Evolutionary conservation across 208 protist genomes (phyloP).

Genomic region (Crithidia sp.): DNA sequence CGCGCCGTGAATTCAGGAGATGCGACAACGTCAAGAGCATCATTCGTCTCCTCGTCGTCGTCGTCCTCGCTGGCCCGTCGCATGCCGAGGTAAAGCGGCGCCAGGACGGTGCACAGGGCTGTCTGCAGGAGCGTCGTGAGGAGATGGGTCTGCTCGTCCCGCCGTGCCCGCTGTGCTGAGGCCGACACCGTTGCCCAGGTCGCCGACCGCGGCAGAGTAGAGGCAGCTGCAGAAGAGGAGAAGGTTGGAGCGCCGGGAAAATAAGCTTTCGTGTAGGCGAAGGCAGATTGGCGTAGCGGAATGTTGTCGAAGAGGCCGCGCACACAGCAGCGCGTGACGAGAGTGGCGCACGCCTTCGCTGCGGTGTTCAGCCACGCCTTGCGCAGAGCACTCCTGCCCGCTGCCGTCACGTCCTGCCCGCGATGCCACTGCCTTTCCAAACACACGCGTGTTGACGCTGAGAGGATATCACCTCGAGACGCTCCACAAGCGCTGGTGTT

Average conservation of each 20-base stretch:
- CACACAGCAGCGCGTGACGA: constrained; percentile 36
- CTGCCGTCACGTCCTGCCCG: constrained; percentile 2
- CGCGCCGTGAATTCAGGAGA: constrained; percentile 5
- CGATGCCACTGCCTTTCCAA: constrained; percentile 18
- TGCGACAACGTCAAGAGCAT: background rate
- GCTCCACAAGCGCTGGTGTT: no score
- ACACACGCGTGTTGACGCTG: background rate
- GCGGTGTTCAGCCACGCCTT: no score
- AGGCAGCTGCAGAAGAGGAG: constrained; percentile 8
- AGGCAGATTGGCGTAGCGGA: constrained; percentile 45
- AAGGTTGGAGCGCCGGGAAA: background rate
- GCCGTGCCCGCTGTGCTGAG: constrained; percentile 27
- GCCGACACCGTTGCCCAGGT: constrained; percentile 10
- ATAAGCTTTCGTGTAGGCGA: background rate
- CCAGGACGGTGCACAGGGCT: constrained; percentile 28
- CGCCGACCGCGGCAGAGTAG: constrained; percentile 4
- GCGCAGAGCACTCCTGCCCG: no score
- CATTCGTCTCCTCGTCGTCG: background rate
- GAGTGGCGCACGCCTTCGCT: background rate
- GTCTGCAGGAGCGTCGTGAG: constrained; percentile 21
- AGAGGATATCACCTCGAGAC: no score
- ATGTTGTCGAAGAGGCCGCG: constrained; percentile 46
- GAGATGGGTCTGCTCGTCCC: constrained; percentile 32
- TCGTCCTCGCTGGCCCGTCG: background rate
- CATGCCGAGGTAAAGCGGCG: constrained; percentile 30